Evolutionary conservation across 805 yeast species (phyloP).

Genomic region (Kockiozyma suomiensis): DNA sequence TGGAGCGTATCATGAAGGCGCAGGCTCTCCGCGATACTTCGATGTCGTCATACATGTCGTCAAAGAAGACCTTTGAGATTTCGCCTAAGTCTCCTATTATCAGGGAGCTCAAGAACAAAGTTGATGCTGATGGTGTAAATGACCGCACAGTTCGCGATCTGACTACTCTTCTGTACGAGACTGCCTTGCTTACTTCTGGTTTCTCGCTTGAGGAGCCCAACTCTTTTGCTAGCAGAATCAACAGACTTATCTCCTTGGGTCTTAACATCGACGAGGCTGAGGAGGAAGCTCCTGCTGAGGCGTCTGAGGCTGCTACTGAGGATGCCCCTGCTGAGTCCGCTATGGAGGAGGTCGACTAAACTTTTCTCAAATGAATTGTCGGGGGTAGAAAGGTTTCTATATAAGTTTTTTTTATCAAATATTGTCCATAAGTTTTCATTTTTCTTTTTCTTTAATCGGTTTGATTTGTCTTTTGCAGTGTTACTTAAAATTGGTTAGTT

Average conservation of each 20-base stretch:
- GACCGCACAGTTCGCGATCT: conserved; percentile 98
- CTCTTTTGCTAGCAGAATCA: conserved; percentile 95
- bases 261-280: conserved; percentile 95
- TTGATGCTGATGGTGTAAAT: conserved; percentile 95
- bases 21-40: conserved; percentile 98
- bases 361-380: not conserved
- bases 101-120: conserved; percentile 93
- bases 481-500: conserved; percentile 4
- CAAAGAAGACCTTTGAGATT: conserved; percentile 98
- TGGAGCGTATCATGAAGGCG: conserved; percentile 99
- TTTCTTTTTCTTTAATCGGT: not conserved
- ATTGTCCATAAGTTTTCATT: conserved; percentile 3
- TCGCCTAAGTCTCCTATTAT: conserved; percentile 96
- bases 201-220: conserved; percentile 98
- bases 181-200: conserved; percentile 98
- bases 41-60: conserved; percentile 99
- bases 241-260: conserved; percentile 97
- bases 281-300: conserved; percentile 44
- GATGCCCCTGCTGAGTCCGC: conserved; percentile 84
- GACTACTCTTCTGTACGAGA: conserved; percentile 93
- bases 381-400: conserved; percentile 3
- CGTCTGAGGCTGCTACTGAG: conserved; percentile 55
- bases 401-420: not conserved
- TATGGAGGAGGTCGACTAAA: conserved; percentile 98
- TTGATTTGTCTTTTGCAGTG: conserved; percentile 3